Conservation (phyloP, 176 grass and related monocot species). For the Urochloa ruziziensis region DNA sequence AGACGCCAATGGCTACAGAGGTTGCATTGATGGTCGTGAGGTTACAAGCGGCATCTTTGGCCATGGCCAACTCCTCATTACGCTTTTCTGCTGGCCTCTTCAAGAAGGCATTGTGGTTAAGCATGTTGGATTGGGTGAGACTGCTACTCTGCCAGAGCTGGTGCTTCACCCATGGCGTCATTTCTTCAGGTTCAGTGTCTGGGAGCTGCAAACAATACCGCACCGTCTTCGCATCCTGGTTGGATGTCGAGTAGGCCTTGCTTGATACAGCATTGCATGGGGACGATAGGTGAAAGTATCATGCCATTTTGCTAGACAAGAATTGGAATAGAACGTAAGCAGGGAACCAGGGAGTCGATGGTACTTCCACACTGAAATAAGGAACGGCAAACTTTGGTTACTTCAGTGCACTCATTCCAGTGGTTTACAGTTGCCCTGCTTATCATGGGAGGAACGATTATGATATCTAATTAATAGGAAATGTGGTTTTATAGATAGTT, state of each 20-base stretch:
- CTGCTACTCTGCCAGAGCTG: not conserved
- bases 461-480: not conserved
- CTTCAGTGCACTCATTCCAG: not conserved
- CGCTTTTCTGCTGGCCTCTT: no score
- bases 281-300: conserved; percentile 30
- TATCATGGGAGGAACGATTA: not conserved
- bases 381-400: not conserved
- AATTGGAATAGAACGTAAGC: not conserved
- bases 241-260: conserved; percentile 12
- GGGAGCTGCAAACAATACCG: conserved; percentile 16
- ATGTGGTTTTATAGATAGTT: not conserved
- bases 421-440: not conserved
- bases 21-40: no score
- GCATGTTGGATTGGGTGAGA: not conserved
- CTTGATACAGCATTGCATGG: conserved; percentile 29
- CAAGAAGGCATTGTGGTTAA: not conserved
- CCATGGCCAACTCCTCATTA: no score
- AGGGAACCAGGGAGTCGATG: not conserved
- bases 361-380: not conserved
- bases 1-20: no score
- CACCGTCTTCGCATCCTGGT: not conserved
- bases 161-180: not conserved
- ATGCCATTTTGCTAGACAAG: conserved; percentile 3
- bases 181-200: no score
- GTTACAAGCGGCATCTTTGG: no score